Conservation (phyloP, 2,329 filamentous ascomycete genomes). For the Fonsecaea multimorphosa region DNA sequence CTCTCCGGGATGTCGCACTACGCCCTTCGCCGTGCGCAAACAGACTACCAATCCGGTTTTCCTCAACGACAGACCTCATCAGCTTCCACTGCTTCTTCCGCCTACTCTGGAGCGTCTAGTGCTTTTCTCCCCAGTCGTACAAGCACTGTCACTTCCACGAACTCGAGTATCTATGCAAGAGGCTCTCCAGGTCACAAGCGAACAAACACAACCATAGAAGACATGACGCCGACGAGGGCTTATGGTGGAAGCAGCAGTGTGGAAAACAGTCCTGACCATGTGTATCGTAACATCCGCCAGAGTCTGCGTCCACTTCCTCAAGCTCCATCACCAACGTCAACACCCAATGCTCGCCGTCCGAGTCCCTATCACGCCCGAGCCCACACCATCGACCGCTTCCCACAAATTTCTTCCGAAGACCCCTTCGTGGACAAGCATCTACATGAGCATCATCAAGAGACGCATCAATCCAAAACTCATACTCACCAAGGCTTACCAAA, state of each 20-base stretch:
- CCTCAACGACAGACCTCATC: constrained; percentile 61
- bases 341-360: constrained; percentile 45
- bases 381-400: constrained; percentile 69
- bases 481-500: constrained; percentile 40
- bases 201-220: constrained; percentile 74
- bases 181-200: constrained; percentile 67
- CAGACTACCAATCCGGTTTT: constrained; percentile 31
- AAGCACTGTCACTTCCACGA: constrained; percentile 74
- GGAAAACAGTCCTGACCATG: constrained; percentile 62
- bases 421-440: constrained; percentile 49
- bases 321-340: constrained; percentile 60
- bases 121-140: constrained; percentile 62
- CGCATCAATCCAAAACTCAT: constrained; percentile 49
- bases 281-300: constrained; percentile 75
- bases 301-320: constrained; percentile 78
- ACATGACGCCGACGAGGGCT: constrained; percentile 58
- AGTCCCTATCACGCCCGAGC: constrained; percentile 58
- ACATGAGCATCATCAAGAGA: constrained; percentile 53
- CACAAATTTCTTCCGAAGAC: constrained; percentile 58
- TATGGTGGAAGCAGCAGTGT: constrained; percentile 53
- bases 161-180: constrained; percentile 64
- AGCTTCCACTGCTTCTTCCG: constrained; percentile 61
- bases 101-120: constrained; percentile 57
- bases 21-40: constrained; percentile 34
- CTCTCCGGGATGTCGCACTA: constrained; percentile 36